Percentiles rank a stretch among this genome's conserved stretches.
Evolutionary conservation across 306 rosid species (phyloP).

Genomic region (Prunus campanulata): DNA sequence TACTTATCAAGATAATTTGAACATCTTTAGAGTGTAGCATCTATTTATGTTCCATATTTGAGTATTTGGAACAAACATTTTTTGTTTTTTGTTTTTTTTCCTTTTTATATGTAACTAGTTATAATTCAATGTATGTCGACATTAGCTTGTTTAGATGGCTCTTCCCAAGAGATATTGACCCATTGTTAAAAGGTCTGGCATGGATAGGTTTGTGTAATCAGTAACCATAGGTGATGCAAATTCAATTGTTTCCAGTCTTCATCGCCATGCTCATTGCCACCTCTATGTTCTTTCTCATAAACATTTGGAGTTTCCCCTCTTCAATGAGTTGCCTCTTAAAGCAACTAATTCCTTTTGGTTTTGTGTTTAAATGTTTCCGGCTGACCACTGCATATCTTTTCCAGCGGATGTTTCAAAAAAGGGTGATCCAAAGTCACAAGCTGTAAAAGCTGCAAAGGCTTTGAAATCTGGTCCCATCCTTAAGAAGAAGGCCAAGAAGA

Average conservation of each 20-base stretch:
- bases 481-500: slow-evolving; percentile 31
- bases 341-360: neutral
- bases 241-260: neutral
- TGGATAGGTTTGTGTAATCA: neutral
- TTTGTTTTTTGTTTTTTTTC: no score
- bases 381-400: neutral
- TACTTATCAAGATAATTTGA: neutral
- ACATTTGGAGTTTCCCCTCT: neutral
- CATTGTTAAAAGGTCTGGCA: neutral
- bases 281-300: neutral
- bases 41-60: neutral
- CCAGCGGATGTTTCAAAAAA: slow-evolving; percentile 46
- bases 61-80: neutral
- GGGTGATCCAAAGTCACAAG: slow-evolving; percentile 34
- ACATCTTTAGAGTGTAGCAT: neutral
- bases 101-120: neutral
- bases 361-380: neutral
- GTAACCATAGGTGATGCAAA: neutral
- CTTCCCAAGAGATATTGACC: neutral
- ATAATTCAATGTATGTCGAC: neutral
- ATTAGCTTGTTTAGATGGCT: neutral
- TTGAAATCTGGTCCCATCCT: slow-evolving; percentile 29
- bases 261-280: neutral
- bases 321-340: neutral
- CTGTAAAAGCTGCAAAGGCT: slow-evolving; percentile 40